Base-by-base conservation (phyloP, 345 rosid genomes). In the Populus tremula region DNA sequence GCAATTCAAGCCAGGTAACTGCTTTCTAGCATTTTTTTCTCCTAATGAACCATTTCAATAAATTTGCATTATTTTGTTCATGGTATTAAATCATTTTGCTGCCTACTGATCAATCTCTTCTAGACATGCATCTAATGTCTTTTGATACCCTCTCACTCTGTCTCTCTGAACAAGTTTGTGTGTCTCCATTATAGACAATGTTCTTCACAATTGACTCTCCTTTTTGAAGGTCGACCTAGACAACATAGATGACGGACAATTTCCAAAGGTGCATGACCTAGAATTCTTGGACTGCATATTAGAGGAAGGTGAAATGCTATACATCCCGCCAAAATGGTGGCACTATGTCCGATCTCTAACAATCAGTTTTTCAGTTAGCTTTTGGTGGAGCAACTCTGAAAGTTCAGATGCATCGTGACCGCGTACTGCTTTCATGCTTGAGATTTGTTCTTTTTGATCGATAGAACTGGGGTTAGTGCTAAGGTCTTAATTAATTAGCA, bases 271-370 rank as follows among this genome's bases (percentile, higher is more conserved):
- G 47, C 69, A 13, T 31, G 94, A 87, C 83, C 78, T 90, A 71
- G 98, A 95, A 63, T 95, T 93, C 77, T 35, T 89, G 80, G 99
- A 95, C 81, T 95, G 99, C 81, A 82, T 95, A 69, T 78, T 95
- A 69, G 97, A 93, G 69, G 99, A 91, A 82, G 99, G 99, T 0
- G 99, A 93, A 79, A 93, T 95, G 99, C 88, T 95, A 59, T 95
- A 95, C 90, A 93, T 95, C 77, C 99, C 99, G 5, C 97, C 94
- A 17, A 93, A 91, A 87, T 95, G 99, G 99, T 95, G 99, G 99
- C 98, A 95, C 72, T 95, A 95, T 45, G 98, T 95, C 64, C 87
- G 96, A 70, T 93, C 98, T 53, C 88, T 95, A 63, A 89, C 98
- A 1, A 59, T 87, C 27, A 95, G 99, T 83, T 79, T 96, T 66